Evolutionary conservation across 495 filamentous ascomycete genomes (phyloP).

Genomic region (Neurospora africana): DNA sequence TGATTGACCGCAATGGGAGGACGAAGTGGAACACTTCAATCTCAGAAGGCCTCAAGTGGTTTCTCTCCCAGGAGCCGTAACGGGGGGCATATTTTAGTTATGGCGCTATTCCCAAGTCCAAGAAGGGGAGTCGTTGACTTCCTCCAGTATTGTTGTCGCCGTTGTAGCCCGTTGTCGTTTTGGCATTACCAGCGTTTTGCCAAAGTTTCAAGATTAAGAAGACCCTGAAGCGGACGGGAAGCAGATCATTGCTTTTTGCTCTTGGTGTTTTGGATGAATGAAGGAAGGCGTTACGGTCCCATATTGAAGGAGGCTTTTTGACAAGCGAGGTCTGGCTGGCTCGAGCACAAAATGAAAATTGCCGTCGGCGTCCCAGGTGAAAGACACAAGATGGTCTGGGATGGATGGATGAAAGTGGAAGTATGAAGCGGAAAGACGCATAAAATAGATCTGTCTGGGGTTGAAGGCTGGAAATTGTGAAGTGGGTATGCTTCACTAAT

Average conservation of each 20-base stretch:
- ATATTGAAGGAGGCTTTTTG: neutral
- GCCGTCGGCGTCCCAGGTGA: neutral
- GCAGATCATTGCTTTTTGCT: neutral
- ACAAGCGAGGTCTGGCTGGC: neutral
- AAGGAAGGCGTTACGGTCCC: neutral
- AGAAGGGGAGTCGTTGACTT: neutral
- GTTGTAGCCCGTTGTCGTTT: neutral
- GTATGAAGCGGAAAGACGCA: neutral
- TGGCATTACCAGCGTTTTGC: neutral
- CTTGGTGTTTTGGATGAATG: neutral
- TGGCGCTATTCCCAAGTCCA: neutral
- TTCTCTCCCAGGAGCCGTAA: neutral
- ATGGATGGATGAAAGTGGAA: neutral
- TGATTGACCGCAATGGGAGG: neutral
- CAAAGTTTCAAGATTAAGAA: neutral
- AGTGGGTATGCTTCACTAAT: neutral
- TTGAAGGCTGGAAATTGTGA: neutral
- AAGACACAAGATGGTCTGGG: neutral
- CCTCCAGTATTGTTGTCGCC: neutral
- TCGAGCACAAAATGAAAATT: neutral
- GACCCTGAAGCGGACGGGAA: neutral
- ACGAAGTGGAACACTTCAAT: neutral
- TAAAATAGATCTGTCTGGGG: neutral
- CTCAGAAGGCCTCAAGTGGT: neutral
- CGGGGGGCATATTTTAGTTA: neutral